Evolutionary conservation across 768 basidiomycete species (phyloP).

Genomic region (Boletus tylopilopsis): DNA sequence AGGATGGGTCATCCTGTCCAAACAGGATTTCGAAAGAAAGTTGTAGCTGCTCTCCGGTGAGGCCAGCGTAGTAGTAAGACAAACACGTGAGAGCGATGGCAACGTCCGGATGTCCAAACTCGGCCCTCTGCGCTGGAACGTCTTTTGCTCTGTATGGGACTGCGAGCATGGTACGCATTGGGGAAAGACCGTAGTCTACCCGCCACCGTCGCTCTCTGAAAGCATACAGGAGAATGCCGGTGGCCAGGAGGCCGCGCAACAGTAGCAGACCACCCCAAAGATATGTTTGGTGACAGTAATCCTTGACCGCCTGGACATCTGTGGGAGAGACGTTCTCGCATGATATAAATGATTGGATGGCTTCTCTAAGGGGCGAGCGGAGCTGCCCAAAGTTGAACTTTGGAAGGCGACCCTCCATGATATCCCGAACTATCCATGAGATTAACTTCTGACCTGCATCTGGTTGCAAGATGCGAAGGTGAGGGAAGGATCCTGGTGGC

Average conservation of each 20-base stretch:
- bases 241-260: constrained; percentile 28
- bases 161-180: constrained; percentile 30
- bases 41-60: constrained; percentile 27
- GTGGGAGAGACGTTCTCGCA: background rate
- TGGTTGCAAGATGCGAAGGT: constrained; percentile 20
- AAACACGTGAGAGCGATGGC: constrained; percentile 33
- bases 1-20: constrained; percentile 29
- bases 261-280: constrained; percentile 26
- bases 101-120: constrained; percentile 37
- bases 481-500: constrained; percentile 17
- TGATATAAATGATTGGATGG: constrained; percentile 24
- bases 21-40: constrained; percentile 27
- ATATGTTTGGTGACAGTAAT: background rate
- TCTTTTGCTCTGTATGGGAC: constrained; percentile 39
- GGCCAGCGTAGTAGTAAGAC: constrained; percentile 35
- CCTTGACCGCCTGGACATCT: constrained; percentile 1
- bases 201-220: constrained; percentile 36
- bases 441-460: constrained; percentile 15
- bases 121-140: constrained; percentile 32
- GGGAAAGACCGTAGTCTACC: constrained; percentile 35
- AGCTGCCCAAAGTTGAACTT: constrained; percentile 16
- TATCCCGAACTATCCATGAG: constrained; percentile 7
- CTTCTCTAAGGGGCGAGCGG: background rate
- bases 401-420: constrained; percentile 13
- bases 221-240: constrained; percentile 29